These are phyloP conservation scores for Lichtheimia hyalospora DNA, from an alignment of 371 early-diverging fungal species.

Conservation along the genomic window DNA sequence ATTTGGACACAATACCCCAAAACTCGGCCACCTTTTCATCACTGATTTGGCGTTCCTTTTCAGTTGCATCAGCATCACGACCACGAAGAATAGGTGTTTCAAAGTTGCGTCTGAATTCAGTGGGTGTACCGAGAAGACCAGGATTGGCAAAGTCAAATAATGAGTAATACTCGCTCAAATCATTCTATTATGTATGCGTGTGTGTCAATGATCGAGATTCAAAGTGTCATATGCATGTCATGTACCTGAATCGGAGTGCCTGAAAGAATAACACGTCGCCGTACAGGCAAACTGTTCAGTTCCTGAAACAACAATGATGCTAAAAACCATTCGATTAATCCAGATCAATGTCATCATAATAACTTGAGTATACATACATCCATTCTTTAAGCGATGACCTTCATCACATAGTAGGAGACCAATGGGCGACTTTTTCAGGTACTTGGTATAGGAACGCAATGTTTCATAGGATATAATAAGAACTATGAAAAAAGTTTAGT, in stretches of 20 bases:
- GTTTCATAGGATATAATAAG: slow-evolving; percentile 96
- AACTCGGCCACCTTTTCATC: slow-evolving; percentile 88
- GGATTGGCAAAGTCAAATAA: slow-evolving; percentile 95
- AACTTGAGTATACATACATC: slow-evolving; percentile 29
- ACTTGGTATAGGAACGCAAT: slow-evolving; percentile 76
- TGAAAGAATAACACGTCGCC: slow-evolving; percentile 89
- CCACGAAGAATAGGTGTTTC: slow-evolving; percentile 94
- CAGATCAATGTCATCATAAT: background rate
- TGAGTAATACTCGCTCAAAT: slow-evolving; percentile 93
- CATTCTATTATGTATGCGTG: slow-evolving; percentile 60
- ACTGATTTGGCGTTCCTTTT: slow-evolving; percentile 76
- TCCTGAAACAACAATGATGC: slow-evolving; percentile 87
- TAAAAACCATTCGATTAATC: slow-evolving; percentile 5
- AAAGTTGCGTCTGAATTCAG: slow-evolving; percentile 89
- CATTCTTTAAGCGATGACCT: slow-evolving; percentile 97
- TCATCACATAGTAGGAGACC: slow-evolving; percentile 97
- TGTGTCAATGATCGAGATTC: too few species aligned
- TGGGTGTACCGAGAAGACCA: slow-evolving; percentile 89
- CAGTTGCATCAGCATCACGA: slow-evolving; percentile 88
- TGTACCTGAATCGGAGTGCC: slow-evolving; percentile 96
- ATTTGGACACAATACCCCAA: slow-evolving; percentile 82
- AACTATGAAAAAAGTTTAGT: slow-evolving; percentile 46
- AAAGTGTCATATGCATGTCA: too few species aligned
- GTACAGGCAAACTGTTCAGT: slow-evolving; percentile 80
- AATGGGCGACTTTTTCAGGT: slow-evolving; percentile 77